phyloP scores from a whole-genome alignment of 2,329 filamentous ascomycete species.

The Colletotrichum sp. region DNA sequence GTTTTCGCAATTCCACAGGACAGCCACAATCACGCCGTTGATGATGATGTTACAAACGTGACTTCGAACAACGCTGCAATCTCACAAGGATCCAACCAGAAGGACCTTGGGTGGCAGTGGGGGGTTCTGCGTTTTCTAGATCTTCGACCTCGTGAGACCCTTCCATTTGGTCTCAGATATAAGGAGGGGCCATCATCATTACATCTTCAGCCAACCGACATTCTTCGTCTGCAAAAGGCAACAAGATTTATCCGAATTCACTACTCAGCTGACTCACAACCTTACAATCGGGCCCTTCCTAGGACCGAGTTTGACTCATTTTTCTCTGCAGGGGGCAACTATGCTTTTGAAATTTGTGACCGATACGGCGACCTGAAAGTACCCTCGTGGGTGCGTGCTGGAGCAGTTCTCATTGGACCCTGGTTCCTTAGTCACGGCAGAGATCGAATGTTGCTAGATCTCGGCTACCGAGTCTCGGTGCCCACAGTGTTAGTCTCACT shows the following conservation, averaged over 20 bases:
- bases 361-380: too few relatives aligned
- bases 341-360: fast-evolving
- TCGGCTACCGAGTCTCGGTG: fast-evolving
- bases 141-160: too few relatives aligned
- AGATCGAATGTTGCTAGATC: too few relatives aligned
- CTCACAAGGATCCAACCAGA: fast-evolving
- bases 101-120: too few relatives aligned
- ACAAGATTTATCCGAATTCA: not conserved
- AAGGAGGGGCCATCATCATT: fast-evolving
- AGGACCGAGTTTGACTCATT: fast-evolving
- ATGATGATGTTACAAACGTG: fast-evolving
- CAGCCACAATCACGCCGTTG: fast-evolving
- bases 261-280: not conserved
- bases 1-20: fast-evolving
- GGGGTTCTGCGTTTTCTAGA: too few relatives aligned
- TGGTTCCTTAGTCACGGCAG: too few relatives aligned
- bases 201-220: not conserved
- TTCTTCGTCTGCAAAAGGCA: not conserved
- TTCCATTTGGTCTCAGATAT: not conserved
- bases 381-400: too few relatives aligned
- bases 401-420: not conserved
- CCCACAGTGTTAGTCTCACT: not conserved
- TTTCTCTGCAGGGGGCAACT: fast-evolving
- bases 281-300: fast-evolving
- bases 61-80: fast-evolving